Conservation (phyloP, 1,284 basidiomycete genomes). For the Pseudozyma sp. region DNA sequence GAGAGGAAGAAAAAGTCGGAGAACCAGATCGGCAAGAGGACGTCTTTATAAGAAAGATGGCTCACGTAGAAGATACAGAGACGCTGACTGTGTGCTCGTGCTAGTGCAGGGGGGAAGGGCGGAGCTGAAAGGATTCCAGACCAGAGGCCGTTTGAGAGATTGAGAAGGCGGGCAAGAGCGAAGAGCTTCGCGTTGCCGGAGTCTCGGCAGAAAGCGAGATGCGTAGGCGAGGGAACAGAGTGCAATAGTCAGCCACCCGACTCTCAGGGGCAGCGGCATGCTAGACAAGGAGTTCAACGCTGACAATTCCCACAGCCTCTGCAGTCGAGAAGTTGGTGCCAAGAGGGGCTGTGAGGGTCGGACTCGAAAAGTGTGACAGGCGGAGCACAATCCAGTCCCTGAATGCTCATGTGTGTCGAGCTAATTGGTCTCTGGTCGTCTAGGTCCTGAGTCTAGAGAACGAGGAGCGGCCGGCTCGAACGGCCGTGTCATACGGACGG, state of each 20-base stretch:
- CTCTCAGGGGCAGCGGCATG: conserved; percentile 11
- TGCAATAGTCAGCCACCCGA: no score
- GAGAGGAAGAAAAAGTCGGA: conserved; percentile 17
- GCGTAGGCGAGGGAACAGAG: not conserved
- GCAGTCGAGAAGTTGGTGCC: conserved; percentile 25
- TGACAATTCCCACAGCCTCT: conserved; percentile 1
- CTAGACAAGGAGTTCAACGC: not conserved
- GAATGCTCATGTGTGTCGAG: conserved; percentile 19
- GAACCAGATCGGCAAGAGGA: conserved; percentile 11
- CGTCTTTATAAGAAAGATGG: conserved; percentile 23
- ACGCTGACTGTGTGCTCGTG: not conserved
- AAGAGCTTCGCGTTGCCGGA: not conserved
- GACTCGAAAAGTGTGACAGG: conserved; percentile 17
- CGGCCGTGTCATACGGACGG: not conserved
- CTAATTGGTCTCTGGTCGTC: not conserved
- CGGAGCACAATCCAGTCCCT: conserved; percentile 9
- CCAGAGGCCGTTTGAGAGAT: conserved; percentile 11
- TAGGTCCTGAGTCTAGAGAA: not conserved
- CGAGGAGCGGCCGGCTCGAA: not conserved
- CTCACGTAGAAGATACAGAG: conserved; percentile 8
- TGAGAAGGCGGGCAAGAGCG: not conserved
- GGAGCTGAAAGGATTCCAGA: conserved; percentile 23
- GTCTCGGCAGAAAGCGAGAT: conserved; percentile 3
- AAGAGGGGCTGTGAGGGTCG: conserved; percentile 27
- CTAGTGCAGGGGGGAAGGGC: conserved; percentile 8